Conservation (phyloP, 345 rosid species). For the Citrus australasica region DNA sequence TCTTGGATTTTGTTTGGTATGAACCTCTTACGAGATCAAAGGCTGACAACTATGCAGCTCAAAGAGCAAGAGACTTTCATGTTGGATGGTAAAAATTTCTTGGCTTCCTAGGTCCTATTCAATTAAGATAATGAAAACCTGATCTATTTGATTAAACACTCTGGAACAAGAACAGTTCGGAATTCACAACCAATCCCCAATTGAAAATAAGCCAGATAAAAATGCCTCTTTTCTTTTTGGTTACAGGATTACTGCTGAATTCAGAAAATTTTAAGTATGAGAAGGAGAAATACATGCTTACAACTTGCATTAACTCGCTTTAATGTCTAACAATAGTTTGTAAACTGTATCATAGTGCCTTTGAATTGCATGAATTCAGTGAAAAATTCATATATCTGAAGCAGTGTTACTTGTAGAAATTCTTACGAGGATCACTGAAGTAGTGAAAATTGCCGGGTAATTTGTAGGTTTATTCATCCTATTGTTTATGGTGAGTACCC, state of each 20-base stretch:
- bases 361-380: background rate
- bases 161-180: no score
- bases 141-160: no score
- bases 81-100: conserved; percentile 68
- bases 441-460: background rate
- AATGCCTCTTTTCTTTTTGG: no score
- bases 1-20: conserved; percentile 92
- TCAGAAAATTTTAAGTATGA: no score
- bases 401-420: background rate
- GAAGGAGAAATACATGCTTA: no score
- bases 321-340: background rate
- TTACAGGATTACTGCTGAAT: no score
- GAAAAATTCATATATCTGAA: background rate
- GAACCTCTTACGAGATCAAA: conserved; percentile 89
- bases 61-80: conserved; percentile 94
- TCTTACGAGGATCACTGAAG: background rate
- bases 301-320: no score
- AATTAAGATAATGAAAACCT: no score
- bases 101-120: background rate
- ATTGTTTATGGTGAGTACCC: conserved; percentile 92
- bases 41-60: conserved; percentile 87
- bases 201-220: no score
- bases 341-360: background rate
- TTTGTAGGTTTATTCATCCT: conserved; percentile 83
- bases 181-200: no score